Conservation (phyloP, 1,139 yeast species). For the Blastobotrys buckinghamii region DNA sequence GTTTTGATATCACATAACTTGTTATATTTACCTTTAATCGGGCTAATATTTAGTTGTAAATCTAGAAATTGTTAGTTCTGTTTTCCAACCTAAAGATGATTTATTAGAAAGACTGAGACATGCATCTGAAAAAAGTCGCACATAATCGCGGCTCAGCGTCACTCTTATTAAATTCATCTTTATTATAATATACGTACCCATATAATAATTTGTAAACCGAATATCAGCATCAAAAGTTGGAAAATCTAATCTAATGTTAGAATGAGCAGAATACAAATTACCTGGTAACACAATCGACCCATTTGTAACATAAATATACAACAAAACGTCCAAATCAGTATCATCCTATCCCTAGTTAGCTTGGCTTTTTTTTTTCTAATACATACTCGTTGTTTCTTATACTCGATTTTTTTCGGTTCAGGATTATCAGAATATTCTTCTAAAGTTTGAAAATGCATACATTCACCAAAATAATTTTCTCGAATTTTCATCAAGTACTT, state of each 20-base stretch:
- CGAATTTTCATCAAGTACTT: conserved; percentile 70
- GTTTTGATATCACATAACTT: conserved; percentile 18
- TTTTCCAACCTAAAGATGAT: no score
- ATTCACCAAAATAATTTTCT: conserved; percentile 88
- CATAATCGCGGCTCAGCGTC: no score
- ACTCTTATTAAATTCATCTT: no score
- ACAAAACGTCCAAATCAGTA: conserved; percentile 71
- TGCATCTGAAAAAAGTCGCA: not conserved
- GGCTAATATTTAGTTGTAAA: conserved; percentile 35
- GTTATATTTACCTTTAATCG: conserved; percentile 30
- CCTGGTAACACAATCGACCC: conserved; percentile 73
- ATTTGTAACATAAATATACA: conserved; percentile 61
- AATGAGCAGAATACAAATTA: conserved; percentile 57
- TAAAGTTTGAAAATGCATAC: conserved; percentile 73
- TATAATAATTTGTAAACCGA: conserved; percentile 83
- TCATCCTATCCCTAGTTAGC: conserved; percentile 46
- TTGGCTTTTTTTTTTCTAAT: conserved; percentile 15
- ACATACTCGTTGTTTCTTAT: conserved; percentile 18
- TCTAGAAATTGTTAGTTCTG: conserved; percentile 18
- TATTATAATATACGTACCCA: conserved; percentile 60
- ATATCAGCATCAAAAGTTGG: conserved; percentile 68
- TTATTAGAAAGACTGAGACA: no score
- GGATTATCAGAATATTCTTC: conserved; percentile 52
- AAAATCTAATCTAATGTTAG: conserved; percentile 60
- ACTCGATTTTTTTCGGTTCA: conserved; percentile 3